Base-by-base conservation (phyloP, 306 rosid genomes). In the Pterocarpus santalinus region DNA sequence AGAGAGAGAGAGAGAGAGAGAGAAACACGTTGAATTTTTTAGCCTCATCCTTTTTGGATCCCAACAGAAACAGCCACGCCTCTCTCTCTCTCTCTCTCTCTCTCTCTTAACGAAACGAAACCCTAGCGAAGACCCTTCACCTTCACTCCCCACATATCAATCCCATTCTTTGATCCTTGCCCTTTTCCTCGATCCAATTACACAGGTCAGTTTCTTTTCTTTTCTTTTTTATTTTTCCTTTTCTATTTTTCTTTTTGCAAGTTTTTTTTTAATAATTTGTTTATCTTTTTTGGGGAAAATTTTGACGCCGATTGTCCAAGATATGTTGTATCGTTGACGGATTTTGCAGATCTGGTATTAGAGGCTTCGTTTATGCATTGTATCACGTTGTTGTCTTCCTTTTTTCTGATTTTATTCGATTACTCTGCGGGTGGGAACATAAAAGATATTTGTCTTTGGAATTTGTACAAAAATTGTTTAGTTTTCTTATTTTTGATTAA, bases 41-140 rank as follows among this genome's bases (percentile, higher is more conserved):
- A 47, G 56, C 65, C 84, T 77, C 86, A 76, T 77, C 83, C 35
- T 38, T 68, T 69, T 46, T 36, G 28, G 34, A 76, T 69, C 80
- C 81, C 60, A 79, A 65, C 64, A 68, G 53, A 76, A 78, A 73
- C 79, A 15, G 70, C 65, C 81, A 47, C 74, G 32, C 3, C 49
- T 28, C 60, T 53, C 57, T 38, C 53, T 41, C 41, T 49, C 53
- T 41, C 41, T 49, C 60, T 71, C 80, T 14, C 76, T 9, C 58
- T 60, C 57, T 38, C 28, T 64, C 46, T 10, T 53, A 55, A 51
- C 55, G 11, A 38, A 39, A 55, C 82, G 73, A 81, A 92, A 87
- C 97, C 94, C 92, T 90, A 90, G 76, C 76, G 69, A 75, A 72
- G 87, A 77, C 78, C 33, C 49, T 79, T 77, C 81, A 73, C 46